These are phyloP conservation scores for Begonia fuchsioides DNA, from an alignment of 306 rosid species.

Conservation along the genomic window DNA sequence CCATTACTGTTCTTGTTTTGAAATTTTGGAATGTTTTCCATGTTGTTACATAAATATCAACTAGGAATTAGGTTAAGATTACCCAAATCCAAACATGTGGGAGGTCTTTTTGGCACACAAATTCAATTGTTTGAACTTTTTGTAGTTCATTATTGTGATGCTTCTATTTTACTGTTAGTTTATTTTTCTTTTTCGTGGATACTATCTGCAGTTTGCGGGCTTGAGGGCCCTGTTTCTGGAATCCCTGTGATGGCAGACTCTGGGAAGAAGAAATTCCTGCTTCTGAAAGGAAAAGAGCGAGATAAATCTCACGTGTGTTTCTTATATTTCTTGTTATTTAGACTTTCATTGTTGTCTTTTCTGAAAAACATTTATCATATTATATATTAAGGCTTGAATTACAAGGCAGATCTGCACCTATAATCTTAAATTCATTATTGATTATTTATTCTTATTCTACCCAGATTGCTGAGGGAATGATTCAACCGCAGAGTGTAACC, in stretches of 20 bases:
- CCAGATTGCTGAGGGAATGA: conserved; percentile 30
- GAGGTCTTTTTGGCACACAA: no score
- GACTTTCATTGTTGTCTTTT: no score
- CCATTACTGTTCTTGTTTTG: no score
- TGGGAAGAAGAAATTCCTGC: conserved; percentile 73
- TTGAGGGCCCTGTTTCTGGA: conserved; percentile 60
- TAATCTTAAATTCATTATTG: neutral
- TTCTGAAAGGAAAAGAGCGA: conserved; percentile 71
- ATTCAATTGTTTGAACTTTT: neutral
- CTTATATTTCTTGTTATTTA: neutral
- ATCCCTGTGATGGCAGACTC: conserved; percentile 50
- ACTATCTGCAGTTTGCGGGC: conserved; percentile 20
- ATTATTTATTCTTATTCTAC: neutral
- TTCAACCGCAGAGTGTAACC: conserved; percentile 29
- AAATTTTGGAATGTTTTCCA: no score
- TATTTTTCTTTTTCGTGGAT: conserved; percentile 6
- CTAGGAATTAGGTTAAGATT: no score
- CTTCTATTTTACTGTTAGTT: neutral
- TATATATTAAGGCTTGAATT: no score
- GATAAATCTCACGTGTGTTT: conserved; percentile 45
- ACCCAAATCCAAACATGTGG: no score
- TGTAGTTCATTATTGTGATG: neutral
- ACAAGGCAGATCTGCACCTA: no score
- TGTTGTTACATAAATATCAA: no score
- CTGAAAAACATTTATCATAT: no score